Evolutionary conservation across 495 filamentous ascomycete species (phyloP), one percentile per base, ranked within the genome.

Genomic region (Xanthoparmelia taractica): DNA sequence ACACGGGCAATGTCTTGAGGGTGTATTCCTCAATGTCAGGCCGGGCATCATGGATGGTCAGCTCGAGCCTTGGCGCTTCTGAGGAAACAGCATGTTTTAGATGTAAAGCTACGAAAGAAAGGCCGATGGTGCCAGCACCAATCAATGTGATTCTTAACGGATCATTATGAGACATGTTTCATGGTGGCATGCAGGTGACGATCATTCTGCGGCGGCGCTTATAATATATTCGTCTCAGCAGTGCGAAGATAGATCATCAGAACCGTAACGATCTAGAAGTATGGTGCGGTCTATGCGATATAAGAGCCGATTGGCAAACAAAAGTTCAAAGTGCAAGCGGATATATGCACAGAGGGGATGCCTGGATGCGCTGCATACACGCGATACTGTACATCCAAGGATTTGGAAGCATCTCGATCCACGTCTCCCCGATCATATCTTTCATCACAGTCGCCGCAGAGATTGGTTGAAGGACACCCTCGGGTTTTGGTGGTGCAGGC

Each of bases 101-200:
- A 67, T 85, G 82, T 17, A 84, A 76, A 58, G 81, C 80, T 34
- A 79, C 73, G 74, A 82, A 82, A 34, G 83, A 85, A 57, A 85
- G 77, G 60, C 84, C 83, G 61, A 86, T 85, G 40, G 84, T 85
- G 50, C 82, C 82, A 20, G 77, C 72, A 45, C 83, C 82, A 25
- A 85, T 74, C 36, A 85, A 66, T 36, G 82, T 77, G 60, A 85
- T 78, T 27, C 33, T 27, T 29, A 54, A 54, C 2, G 47, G 45
- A 15, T 47, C 37, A 36, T 48, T 10, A 25, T 40, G 60, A 54
- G 48, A 56, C 48, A 36, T 40, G 37, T 48, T n/a, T 34, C 6
- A 41, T 47, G 36, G 36, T 52, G 45, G 34, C 41, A 25, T 31
- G 45, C 17, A n/a, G 1, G 37, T 61, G 8, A 18, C 27, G 33